phyloP scores from a whole-genome alignment of 768 basidiomycete genomes.

The Boletus rufocinnamomeus region DNA sequence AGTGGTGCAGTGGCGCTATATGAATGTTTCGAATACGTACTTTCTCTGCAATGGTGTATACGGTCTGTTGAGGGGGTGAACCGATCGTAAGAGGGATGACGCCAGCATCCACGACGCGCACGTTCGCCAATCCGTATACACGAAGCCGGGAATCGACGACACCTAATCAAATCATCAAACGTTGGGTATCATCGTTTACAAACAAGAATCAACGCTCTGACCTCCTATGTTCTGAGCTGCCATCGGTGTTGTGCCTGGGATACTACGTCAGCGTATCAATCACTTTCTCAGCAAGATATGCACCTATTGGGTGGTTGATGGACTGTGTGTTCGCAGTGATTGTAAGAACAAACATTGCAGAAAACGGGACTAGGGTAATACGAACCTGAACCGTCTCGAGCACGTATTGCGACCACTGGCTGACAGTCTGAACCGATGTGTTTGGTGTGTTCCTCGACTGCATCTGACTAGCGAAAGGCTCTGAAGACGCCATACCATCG shows the following conservation, averaged over 20 bases:
- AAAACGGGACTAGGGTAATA: neutral
- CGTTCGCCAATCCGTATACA: neutral
- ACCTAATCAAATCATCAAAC: neutral
- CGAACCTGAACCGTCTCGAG: neutral
- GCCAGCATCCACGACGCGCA: neutral
- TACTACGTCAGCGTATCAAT: neutral
- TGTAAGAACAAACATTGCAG: neutral
- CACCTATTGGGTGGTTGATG: neutral
- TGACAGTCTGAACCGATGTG: neutral
- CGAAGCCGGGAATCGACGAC: neutral
- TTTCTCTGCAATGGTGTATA: neutral
- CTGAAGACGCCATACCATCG: neutral
- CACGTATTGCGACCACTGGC: constrained; percentile 1
- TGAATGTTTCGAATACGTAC: neutral
- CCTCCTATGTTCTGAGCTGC: constrained; percentile 2
- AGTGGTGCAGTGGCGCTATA: neutral
- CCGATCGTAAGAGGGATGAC: neutral
- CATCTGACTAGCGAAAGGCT: neutral
- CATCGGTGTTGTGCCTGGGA: constrained; percentile 3
- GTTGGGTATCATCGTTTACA: neutral
- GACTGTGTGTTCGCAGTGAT: neutral
- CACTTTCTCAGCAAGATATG: neutral
- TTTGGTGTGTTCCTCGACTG: constrained; percentile 4
- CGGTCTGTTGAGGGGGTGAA: neutral
- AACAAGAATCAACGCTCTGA: neutral